Evolutionary conservation across 2,329 filamentous ascomycete genomes (phyloP).

Genomic region (Fusarium denticulatum): DNA sequence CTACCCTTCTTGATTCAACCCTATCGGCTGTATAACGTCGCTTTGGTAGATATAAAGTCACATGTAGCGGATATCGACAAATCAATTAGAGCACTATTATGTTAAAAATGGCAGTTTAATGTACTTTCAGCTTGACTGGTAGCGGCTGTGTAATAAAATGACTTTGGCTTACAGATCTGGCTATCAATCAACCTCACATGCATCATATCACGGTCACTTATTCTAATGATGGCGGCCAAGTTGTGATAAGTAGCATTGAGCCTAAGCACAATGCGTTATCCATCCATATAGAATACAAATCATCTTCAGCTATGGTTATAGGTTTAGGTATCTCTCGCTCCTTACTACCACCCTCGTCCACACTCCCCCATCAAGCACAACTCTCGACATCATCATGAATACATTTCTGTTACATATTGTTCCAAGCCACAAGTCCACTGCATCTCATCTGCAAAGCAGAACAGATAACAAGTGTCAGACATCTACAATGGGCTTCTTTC

Average conservation of each 20-base stretch:
- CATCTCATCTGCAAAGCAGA: neutral
- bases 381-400: neutral
- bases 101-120: too few species aligned
- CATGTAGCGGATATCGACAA: neutral
- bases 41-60: neutral
- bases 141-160: neutral
- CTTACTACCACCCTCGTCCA: neutral
- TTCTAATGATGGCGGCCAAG: neutral
- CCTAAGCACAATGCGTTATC: neutral
- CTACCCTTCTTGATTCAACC: neutral
- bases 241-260: neutral
- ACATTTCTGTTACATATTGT: neutral
- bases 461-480: neutral
- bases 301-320: neutral
- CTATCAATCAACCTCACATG: neutral
- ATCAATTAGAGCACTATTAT: neutral
- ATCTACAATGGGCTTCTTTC: neutral
- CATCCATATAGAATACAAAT: neutral
- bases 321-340: neutral
- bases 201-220: neutral
- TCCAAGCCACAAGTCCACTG: neutral
- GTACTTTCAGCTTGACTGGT: neutral
- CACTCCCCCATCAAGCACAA: neutral
- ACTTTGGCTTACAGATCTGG: neutral
- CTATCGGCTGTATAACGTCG: neutral